Percentiles rank a stretch among this genome's conserved stretches.
Evolutionary conservation across 208 protist genomes (phyloP).

Genomic region (Leishmania amazonensis): DNA sequence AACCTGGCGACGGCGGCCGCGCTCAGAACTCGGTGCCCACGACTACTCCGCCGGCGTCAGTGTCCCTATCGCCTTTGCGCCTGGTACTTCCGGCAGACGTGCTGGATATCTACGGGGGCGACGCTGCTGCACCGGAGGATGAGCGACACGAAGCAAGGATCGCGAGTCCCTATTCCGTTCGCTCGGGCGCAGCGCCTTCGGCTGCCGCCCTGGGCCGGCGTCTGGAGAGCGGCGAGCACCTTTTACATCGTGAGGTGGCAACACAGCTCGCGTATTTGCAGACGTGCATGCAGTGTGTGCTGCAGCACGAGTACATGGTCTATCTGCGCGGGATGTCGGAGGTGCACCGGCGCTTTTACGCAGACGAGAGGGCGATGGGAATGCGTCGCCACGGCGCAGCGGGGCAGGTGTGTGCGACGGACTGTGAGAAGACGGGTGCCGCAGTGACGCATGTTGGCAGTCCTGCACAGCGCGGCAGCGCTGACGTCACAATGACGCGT

Average conservation of each 20-base stretch:
- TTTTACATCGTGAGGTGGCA: constrained; percentile 21
- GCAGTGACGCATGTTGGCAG: not conserved
- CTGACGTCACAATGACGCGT: not conserved
- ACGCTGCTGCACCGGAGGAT: not conserved
- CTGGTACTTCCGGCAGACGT: constrained; percentile 3
- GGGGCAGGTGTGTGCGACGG: not conserved
- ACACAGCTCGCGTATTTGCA: constrained; percentile 8
- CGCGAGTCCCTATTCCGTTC: not conserved
- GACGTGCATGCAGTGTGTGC: constrained; percentile 19
- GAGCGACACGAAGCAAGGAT: not conserved
- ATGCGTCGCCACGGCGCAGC: not conserved
- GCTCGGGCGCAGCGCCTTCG: not conserved
- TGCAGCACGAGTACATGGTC: constrained; percentile 24
- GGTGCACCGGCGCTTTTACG: constrained; percentile 11
- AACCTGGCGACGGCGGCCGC: not conserved
- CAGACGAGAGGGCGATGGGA: not conserved
- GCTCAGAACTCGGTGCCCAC: not conserved
- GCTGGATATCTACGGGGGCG: constrained; percentile 9
- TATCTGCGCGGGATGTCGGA: constrained; percentile 18
- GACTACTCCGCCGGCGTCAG: not conserved
- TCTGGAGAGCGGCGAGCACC: constrained; percentile 3
- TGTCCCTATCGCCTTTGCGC: not conserved
- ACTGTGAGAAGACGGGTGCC: not conserved
- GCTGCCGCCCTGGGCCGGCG: not conserved
- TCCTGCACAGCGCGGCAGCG: not conserved